Evolutionary conservation across 1,139 yeast genomes (phyloP).

Genomic region (Yamadazyma trypodendri): DNA sequence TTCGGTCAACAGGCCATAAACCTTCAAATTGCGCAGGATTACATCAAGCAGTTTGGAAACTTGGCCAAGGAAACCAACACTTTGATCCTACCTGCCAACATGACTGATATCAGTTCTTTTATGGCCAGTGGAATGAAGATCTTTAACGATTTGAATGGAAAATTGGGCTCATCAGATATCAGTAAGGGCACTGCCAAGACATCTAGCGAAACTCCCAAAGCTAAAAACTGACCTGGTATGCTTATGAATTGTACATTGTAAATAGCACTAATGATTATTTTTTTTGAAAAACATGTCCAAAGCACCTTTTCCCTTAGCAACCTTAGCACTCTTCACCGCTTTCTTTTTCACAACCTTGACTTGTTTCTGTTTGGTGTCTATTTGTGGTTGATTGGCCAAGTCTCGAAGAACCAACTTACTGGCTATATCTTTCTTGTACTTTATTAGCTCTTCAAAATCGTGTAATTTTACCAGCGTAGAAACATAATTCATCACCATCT

Average conservation of each 20-base stretch:
- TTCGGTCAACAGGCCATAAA: constrained; percentile 76
- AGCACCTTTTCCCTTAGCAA: constrained; percentile 58
- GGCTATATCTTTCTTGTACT: constrained; percentile 27
- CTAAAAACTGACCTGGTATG: not conserved
- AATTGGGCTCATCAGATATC: not conserved
- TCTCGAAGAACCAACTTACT: constrained; percentile 19
- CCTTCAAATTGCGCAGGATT: constrained; percentile 79
- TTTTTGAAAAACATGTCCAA: constrained; percentile 59
- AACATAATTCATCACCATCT: constrained; percentile 13
- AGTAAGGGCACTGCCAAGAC: not conserved
- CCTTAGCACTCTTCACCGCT: constrained; percentile 20
- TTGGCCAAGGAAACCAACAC: constrained; percentile 82
- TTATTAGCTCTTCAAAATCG: constrained; percentile 31
- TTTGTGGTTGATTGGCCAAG: constrained; percentile 12
- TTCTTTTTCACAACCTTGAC: constrained; percentile 14
- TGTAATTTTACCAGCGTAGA: constrained; percentile 5
- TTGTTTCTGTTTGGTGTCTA: constrained; percentile 16
- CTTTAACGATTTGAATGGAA: constrained; percentile 50
- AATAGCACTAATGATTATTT: constrained; percentile 3
- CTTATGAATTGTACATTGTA: not conserved
- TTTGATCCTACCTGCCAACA: constrained; percentile 70
- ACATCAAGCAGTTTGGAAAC: constrained; percentile 78
- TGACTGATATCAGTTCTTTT: constrained; percentile 72
- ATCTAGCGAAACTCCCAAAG: too few relatives aligned
- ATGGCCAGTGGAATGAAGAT: constrained; percentile 79